Conservation (phyloP, 352 stramenopile species). For the Phytophthora boehmeriae region DNA sequence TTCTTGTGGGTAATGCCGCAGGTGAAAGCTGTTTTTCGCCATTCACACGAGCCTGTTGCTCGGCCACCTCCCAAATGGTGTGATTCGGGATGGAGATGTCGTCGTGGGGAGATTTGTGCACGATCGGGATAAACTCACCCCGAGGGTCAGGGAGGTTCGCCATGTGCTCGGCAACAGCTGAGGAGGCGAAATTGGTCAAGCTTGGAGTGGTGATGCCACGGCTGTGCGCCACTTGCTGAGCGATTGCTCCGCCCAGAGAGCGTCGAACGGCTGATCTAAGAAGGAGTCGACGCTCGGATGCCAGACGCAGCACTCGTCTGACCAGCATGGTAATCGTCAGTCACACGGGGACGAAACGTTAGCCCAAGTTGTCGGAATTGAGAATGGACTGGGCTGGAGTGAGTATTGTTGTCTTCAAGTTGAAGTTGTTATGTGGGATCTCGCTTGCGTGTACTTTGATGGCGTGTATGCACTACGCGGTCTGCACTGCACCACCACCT, state of each 20-base stretch:
- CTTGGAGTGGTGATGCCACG: constrained; percentile 27
- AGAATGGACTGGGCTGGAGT: constrained; percentile 14
- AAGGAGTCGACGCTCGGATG: constrained; percentile 8
- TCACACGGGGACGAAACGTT: not conserved
- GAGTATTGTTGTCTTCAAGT: not conserved
- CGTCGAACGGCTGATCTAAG: constrained; percentile 2
- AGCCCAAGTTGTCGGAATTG: constrained; percentile 9
- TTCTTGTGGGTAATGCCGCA: constrained; percentile 48
- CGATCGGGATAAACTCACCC: constrained; percentile 31
- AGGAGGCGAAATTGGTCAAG: constrained; percentile 26
- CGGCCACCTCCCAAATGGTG: constrained; percentile 53
- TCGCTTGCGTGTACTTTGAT: constrained; percentile 3
- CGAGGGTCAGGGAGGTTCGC: constrained; percentile 13
- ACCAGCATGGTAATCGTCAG: constrained; percentile 8
- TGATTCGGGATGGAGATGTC: constrained; percentile 39
- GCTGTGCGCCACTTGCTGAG: constrained; percentile 12
- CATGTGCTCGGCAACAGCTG: constrained; percentile 16
- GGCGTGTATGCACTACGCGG: not conserved
- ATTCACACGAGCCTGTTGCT: constrained; percentile 36
- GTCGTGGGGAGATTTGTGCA: constrained; percentile 50
- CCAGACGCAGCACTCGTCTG: constrained; percentile 23
- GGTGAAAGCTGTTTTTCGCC: constrained; percentile 44
- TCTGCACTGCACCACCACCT: too few species aligned
- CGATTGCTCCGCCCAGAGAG: constrained; percentile 13
- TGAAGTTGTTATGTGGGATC: not conserved